A percentile compares a stretch with the other conserved stretches of the same genome.
phyloP scores from a whole-genome alignment of 305 asterid species.

The Solanum hybrid region DNA sequence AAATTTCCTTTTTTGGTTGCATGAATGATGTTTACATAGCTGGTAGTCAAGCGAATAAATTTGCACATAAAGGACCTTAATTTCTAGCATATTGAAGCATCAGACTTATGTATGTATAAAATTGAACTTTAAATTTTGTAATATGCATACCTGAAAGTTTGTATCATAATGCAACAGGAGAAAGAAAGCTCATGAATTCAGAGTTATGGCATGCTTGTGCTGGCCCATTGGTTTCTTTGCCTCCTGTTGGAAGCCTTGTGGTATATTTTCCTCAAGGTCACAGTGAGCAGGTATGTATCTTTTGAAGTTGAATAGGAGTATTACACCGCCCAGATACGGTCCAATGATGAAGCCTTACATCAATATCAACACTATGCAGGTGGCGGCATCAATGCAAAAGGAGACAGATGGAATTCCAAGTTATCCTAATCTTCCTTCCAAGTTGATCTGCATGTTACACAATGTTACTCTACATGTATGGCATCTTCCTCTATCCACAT shows the following conservation, averaged over 20 bases:
- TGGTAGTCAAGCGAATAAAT: neutral
- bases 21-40: neutral
- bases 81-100: neutral
- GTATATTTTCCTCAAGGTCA: conserved; percentile 98
- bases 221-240: conserved; percentile 88
- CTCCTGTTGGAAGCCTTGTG: conserved; percentile 89
- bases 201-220: conserved; percentile 99
- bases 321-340: neutral
- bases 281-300: conserved; percentile 72
- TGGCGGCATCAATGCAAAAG: conserved; percentile 97
- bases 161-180: conserved; percentile 34
- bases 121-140: neutral
- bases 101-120: neutral
- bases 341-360: neutral
- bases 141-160: neutral
- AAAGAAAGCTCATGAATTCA: conserved; percentile 68
- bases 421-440: conserved; percentile 93
- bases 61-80: neutral
- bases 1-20: neutral
- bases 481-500: neutral
- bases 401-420: conserved; percentile 77
- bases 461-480: conserved; percentile 85
- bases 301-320: neutral
- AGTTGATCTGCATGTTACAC: conserved; percentile 84
- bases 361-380: conserved; percentile 31